Conservation (phyloP, 169 alveolate genomes). For the Babesia sp. region DNA sequence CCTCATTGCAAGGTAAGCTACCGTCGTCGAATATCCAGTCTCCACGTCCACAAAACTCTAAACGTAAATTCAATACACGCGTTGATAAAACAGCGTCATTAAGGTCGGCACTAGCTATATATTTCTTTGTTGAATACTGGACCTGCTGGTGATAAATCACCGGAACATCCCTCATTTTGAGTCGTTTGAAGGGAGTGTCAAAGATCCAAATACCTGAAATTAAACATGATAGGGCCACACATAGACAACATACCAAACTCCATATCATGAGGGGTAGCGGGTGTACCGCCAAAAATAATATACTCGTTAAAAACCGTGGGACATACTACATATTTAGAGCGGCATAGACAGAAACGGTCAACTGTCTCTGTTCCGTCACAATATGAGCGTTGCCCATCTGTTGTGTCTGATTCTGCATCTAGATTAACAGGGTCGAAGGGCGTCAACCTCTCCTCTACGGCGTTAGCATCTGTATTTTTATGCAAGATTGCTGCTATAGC, state of each 20-base stretch:
- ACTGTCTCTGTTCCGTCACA: neutral
- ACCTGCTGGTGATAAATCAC: slow-evolving; percentile 42
- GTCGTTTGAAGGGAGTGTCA: slow-evolving; percentile 25
- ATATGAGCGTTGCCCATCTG: neutral
- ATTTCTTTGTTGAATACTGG: slow-evolving; percentile 48
- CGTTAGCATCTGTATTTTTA: neutral
- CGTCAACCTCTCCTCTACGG: neutral
- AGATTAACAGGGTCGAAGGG: neutral
- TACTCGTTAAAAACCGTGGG: slow-evolving; percentile 48
- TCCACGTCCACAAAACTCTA: slow-evolving; percentile 36
- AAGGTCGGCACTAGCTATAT: slow-evolving; percentile 20
- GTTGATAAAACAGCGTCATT: slow-evolving; percentile 15
- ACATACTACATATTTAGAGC: slow-evolving; percentile 27
- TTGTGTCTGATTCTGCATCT: neutral
- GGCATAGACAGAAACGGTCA: slow-evolving; percentile 6
- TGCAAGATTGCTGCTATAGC: neutral
- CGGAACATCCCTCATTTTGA: slow-evolving; percentile 36
- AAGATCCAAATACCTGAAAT: slow-evolving; percentile 30
- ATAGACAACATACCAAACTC: slow-evolving; percentile 29
- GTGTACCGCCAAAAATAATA: slow-evolving; percentile 46
- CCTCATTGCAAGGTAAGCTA: neutral
- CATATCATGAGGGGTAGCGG: slow-evolving; percentile 35
- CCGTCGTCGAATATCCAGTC: slow-evolving; percentile 42
- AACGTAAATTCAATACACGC: neutral
- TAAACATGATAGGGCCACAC: neutral